Evolutionary conservation across 2,329 filamentous ascomycete genomes (phyloP), one percentile per base, ranked within the genome.

Genomic region (Pseudogymnoascus sp.): DNA sequence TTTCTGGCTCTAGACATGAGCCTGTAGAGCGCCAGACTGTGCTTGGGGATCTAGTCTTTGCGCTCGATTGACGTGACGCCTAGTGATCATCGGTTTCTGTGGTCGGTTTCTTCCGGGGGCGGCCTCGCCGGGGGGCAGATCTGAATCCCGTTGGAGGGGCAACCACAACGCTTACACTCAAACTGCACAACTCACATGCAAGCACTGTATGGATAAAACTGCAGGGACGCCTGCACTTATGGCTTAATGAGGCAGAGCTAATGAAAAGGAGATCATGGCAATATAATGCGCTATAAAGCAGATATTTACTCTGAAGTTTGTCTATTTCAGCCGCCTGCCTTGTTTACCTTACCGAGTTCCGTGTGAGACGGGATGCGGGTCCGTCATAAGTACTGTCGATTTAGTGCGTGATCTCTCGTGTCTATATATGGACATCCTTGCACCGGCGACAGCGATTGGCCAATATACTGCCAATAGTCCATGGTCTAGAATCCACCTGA

Each of bases 371-470:
- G 17, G n/a, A 4, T 57, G 50, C 50, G 50, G 50, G 50, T 33
- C 50, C 28, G 50, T 57, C 26, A 57, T 57, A 57, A 57, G 50
- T 33, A 57, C 15, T 57, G 50, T 33, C 26, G 50, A 33, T 57
- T 53, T 53, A 57, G 50, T 57, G 28, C 50, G 19, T 33, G 28
- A 4, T 19, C 6, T 57, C 50, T 57, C 28, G 50, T 57, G 50
- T 57, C 50, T 57, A 57, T 57, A 57, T 57, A 57, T 57, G 50
- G 50, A 57, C 28, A 57, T 57, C 50, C 50, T 21, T 57, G 50
- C 28, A 57, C 5, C 50, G 6, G 11, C 28, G n/a, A 33, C 28
- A 57, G 7, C 28, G 28, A 35, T 57, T 57, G 50, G 50, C 17
- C 50, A 33, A 33, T 13, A 21, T 57, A 33, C 28, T 57, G 28